Conservation (phyloP, 208 protist species). For the Kentomonas sorsogonicus region DNA sequence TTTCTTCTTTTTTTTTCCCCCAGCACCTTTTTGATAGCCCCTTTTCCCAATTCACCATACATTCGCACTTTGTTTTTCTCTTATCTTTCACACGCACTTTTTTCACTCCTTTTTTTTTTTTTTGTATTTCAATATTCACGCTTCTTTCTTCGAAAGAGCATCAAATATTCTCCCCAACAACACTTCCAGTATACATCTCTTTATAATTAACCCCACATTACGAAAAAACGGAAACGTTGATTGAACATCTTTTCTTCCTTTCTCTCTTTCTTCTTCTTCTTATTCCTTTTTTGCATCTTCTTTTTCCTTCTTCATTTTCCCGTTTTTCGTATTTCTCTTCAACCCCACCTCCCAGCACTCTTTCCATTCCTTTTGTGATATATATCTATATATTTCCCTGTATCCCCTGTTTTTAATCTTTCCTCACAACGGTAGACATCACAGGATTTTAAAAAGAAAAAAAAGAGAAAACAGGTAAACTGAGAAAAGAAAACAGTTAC, state of each 20-base stretch:
- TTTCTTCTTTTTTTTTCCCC: conserved; percentile 13
- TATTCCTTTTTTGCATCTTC: conserved; percentile 15
- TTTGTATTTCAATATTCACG: conserved; percentile 5
- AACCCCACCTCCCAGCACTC: background rate
- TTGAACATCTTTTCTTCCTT: no score
- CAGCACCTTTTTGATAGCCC: background rate
- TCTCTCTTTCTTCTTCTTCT: conserved; percentile 2
- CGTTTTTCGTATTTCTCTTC: conserved; percentile 16
- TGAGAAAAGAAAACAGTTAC: conserved; percentile 1
- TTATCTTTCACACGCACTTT: no score
- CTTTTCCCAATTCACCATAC: background rate
- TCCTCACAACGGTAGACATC: background rate
- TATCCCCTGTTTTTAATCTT: conserved; percentile 2
- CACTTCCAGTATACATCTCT: no score
- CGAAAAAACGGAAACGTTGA: no score
- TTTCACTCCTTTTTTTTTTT: conserved; percentile 9
- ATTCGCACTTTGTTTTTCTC: background rate
- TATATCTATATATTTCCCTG: conserved; percentile 29
- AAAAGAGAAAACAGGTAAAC: conserved; percentile 10
- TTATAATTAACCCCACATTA: no score
- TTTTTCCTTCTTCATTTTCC: conserved; percentile 9
- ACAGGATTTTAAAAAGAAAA: conserved; percentile 7
- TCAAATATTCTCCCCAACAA: no score
- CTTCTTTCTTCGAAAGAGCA: background rate
- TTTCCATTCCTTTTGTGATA: conserved; percentile 17